phyloP scores from a whole-genome alignment of 106 monocot species.

The Cymbidium sinense region DNA sequence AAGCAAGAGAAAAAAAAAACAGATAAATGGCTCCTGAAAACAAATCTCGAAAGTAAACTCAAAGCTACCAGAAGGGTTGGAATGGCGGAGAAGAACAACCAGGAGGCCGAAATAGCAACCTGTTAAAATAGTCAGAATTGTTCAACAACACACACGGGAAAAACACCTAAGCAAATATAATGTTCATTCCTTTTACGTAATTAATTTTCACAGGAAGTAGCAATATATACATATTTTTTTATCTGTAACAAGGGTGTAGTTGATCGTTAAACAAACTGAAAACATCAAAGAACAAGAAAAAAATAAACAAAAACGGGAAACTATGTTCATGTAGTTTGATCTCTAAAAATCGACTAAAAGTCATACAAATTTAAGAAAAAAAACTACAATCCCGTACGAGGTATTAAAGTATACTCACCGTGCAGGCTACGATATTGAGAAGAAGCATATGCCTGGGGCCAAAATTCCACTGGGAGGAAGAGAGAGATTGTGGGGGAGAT shows the following conservation, averaged over 20 bases:
- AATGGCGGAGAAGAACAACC: conserved; percentile 72
- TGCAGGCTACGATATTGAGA: conserved; percentile 50
- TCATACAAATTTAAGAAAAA: neutral
- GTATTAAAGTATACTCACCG: conserved; percentile 16
- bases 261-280: too few species aligned
- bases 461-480: conserved; percentile 27
- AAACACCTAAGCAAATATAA: too few species aligned
- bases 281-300: neutral
- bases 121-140: conserved; percentile 11
- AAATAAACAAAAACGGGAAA: neutral
- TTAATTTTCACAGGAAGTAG: too few species aligned
- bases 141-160: neutral
- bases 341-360: neutral
- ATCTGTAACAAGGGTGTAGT: too few species aligned
- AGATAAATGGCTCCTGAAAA: neutral
- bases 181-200: too few species aligned
- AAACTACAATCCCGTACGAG: neutral
- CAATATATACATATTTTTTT: too few species aligned
- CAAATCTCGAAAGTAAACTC: conserved; percentile 2
- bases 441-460: conserved; percentile 33
- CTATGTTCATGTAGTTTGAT: neutral
- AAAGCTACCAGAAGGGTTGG: conserved; percentile 58
- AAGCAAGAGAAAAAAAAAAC: neutral
- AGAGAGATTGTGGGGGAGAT: conserved; percentile 20
- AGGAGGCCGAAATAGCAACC: conserved; percentile 60